Percentiles rank a stretch among this genome's conserved stretches.
Evolutionary conservation across 2,329 filamentous ascomycete species (phyloP).

Genomic region (Fusarium clavum): DNA sequence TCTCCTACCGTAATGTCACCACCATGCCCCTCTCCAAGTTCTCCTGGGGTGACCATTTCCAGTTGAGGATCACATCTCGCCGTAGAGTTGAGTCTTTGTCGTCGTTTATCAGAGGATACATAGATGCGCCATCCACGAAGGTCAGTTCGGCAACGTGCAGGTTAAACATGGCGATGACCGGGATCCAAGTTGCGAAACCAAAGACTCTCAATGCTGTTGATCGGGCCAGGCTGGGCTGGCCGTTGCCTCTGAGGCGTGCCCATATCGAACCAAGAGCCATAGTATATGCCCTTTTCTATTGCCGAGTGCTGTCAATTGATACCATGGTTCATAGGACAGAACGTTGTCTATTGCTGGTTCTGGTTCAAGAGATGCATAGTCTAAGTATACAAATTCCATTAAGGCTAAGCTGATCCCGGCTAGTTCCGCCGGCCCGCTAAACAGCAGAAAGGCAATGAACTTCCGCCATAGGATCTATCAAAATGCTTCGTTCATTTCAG

Average conservation of each 20-base stretch:
- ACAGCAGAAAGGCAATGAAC: not conserved
- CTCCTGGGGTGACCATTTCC: constrained; percentile 68
- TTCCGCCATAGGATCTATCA: not conserved
- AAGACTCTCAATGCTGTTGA: constrained; percentile 61
- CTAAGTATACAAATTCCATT: constrained; percentile 26
- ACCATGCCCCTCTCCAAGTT: constrained; percentile 77
- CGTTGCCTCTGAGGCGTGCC: constrained; percentile 47
- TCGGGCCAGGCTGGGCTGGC: constrained; percentile 41
- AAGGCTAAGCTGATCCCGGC: constrained; percentile 41
- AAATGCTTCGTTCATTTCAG: not conserved
- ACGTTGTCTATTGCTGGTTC: constrained; percentile 3
- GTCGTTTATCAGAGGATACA: constrained; percentile 82
- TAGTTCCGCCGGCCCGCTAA: constrained; percentile 22
- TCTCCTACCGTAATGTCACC: constrained; percentile 73
- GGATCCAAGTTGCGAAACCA: constrained; percentile 70
- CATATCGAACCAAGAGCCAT: constrained; percentile 55
- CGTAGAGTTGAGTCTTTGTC: constrained; percentile 67
- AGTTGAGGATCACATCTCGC: constrained; percentile 68
- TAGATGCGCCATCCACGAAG: constrained; percentile 71
- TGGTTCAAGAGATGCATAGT: constrained; percentile 13
- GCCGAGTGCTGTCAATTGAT: not conserved
- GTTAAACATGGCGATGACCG: constrained; percentile 71
- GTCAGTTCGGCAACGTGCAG: constrained; percentile 69
- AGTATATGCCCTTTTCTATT: constrained; percentile 3
- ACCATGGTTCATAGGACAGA: constrained; percentile 23